Evolutionary conservation across 352 stramenopile genomes (phyloP).

Genomic region (Phytopythium delawarense): DNA sequence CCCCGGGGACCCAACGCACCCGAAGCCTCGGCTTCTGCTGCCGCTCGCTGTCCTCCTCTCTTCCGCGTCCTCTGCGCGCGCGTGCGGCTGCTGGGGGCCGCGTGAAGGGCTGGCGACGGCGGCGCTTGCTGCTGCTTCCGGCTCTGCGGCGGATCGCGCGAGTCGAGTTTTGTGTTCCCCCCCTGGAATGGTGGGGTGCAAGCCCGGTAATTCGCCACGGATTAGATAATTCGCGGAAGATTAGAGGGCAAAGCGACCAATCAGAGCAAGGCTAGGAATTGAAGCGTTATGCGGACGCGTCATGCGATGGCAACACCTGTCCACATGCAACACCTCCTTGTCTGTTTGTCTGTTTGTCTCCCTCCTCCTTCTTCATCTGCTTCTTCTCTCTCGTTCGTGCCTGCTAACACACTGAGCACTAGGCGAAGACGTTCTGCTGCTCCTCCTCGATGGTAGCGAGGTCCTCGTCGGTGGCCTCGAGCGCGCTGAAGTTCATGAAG

Average conservation of each 20-base stretch:
- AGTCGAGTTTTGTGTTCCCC: too few relatives aligned
- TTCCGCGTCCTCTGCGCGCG: neutral
- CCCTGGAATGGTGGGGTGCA: neutral
- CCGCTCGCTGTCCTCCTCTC: neutral
- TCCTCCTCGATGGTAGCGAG: constrained; percentile 90
- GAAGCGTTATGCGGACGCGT: neutral
- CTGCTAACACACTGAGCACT: neutral
- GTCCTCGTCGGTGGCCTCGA: constrained; percentile 92
- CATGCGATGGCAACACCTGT: neutral
- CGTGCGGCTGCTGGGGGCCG: neutral
- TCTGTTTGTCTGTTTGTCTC: neutral
- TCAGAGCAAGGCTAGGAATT: neutral
- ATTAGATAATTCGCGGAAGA: neutral
- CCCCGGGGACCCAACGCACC: neutral
- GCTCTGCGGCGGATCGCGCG: too few relatives aligned
- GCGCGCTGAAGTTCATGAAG: constrained; percentile 98
- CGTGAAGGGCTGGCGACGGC: neutral
- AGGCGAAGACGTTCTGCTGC: constrained; percentile 84
- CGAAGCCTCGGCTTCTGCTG: neutral
- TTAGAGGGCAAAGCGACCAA: neutral
- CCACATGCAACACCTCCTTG: neutral
- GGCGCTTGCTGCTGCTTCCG: neutral
- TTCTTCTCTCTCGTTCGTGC: neutral
- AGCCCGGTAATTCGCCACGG: neutral
- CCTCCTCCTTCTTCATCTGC: neutral